Evolutionary conservation across 306 rosid species (phyloP), one percentile per base, ranked within the genome.

Genomic region (Medicago ruthenica): DNA sequence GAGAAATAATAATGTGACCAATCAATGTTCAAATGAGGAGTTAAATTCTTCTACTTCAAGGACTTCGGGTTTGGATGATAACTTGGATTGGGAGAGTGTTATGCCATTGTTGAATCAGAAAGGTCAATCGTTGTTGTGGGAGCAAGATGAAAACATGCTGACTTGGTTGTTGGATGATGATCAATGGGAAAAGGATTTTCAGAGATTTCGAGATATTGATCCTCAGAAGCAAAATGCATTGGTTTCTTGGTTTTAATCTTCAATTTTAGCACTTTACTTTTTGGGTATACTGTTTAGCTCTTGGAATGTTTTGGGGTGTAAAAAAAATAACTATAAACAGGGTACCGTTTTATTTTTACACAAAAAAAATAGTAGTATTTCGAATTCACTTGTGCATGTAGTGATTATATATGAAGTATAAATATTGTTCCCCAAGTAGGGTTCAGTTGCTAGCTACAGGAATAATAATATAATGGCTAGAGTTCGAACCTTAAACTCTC

Each of bases 141-240:
- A 50, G 1, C 75, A 75, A 12, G 74, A 40, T 9, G 85, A 84
- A 14, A 76, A 37, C 15, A 17, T 71, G 20, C 36, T 85, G 2
- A 66, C 82, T 1, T 83, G 83, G 87, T 48, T 86, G 10, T 86
- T 85, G 88, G 79, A 81, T 1, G 86, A 78, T 68, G 81, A 84
- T 66, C 63, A 81, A 7, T 65, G 48, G 82, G 89, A 76, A 34
- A 50, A 61, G 10, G 79, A 65, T 71, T 47, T 44, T 64, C 62
- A 72, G 22, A 42, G 54, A 3, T 47, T 66, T 10, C 70, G 40
- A 57, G 81, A 79, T 22, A 31, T 58, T 21, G 80, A 64, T 1
- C 27, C 18, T 20, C 10, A 67, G 3, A 44, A 41, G 10, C 37
- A 42, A 3, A 67, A 67, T 66, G 53, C 31, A 21, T 18, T 41